Base-by-base conservation (phyloP, 371 early-diverging fungal species). In the Phascolomyces articulosus region DNA sequence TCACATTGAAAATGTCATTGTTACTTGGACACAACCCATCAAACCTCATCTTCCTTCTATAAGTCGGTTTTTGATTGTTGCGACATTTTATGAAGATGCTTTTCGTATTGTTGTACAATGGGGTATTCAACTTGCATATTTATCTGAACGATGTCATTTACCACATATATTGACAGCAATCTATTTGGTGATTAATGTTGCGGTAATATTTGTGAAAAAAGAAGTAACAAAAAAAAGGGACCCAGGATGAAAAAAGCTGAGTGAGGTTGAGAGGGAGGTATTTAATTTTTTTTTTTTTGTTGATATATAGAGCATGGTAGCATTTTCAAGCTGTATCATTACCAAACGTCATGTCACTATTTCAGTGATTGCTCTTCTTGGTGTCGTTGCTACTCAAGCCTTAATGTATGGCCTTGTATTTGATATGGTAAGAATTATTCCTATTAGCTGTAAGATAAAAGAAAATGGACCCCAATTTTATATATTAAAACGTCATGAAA, bases 371-470 rank as follows among this genome's bases (percentile, higher is more conserved):
- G 90, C 88, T 3, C 85, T 97, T 3, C 79, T 86, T 58, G 55
- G 73, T 2, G 92, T 95, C 15, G 86, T 95, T 15, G 71, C 93
- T 2, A 70, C 87, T 48, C 98, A 97, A 69, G 89, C 93, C 10
- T 58, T 97, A 54, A 95, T 91, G 18, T 97, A 97, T 75, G 96
- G 96, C 6, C 83, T 97, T 62, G 75, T 96, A 53, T 94, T 95
- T 71, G 94, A 97, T 76, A 70, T 90, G 61, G 78, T 78, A 68
- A 58, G 67, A n/a, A n/a, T n/a, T n/a, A n/a, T n/a, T n/a, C n/a
- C n/a, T n/a, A n/a, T n/a, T n/a, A n/a, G n/a, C n/a, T n/a, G n/a
- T n/a, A n/a, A n/a, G n/a, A n/a, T n/a, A n/a, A n/a, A n/a, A n/a
- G n/a, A n/a, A n/a, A n/a, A 44, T 34, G 34, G 16, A 44, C 18